Evolutionary conservation across 225 moss, liverwort and hornwort species (phyloP).

Genomic region (Pseudisothecium myosuroides): DNA sequence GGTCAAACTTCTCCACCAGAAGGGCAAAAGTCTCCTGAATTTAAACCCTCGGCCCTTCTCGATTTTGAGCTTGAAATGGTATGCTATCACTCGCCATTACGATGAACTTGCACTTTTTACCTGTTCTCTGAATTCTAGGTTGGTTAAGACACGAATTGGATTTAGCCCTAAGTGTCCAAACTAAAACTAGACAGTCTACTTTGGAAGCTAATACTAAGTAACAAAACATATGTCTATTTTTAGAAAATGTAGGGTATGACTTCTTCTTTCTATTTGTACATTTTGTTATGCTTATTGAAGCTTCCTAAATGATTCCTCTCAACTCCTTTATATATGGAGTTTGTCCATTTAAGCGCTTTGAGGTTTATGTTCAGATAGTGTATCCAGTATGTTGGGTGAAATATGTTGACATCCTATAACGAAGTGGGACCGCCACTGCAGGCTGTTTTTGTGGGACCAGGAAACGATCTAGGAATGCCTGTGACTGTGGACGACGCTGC

Average conservation of each 20-base stretch:
- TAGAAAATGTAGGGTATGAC: background rate
- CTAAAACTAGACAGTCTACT: background rate
- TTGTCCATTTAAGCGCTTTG: background rate
- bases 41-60: constrained; percentile 55
- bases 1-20: constrained; percentile 74
- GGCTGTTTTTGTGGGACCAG: constrained; percentile 80
- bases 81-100: background rate
- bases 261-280: background rate
- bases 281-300: background rate
- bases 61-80: constrained; percentile 98
- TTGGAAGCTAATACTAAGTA: background rate
- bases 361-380: background rate
- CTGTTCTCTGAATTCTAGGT: background rate
- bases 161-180: background rate
- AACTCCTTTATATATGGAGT: background rate
- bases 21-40: constrained; percentile 53
- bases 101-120: background rate
- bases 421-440: constrained; percentile 8
- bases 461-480: constrained; percentile 54
- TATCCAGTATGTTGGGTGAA: background rate
- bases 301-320: background rate
- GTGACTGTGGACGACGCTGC: constrained; percentile 64
- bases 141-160: background rate
- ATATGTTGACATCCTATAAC: background rate
- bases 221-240: background rate